A percentile compares a stretch with the other conserved stretches of the same genome.
Evolutionary conservation across 1,284 basidiomycete genomes (phyloP).

Genomic region (Ganoderma meredithae): DNA sequence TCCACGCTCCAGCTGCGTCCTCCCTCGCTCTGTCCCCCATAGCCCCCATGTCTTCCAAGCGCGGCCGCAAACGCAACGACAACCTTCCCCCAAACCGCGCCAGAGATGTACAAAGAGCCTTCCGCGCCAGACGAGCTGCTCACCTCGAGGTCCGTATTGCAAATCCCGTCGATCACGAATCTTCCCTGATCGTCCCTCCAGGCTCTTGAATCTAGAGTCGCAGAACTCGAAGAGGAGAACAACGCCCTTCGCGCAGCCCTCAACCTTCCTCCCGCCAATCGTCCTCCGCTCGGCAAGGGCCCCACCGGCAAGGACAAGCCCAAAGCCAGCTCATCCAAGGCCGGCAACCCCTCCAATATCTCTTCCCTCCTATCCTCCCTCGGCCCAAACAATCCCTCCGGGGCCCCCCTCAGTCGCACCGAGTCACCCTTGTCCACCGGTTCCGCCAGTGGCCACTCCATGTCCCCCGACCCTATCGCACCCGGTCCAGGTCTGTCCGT

Average conservation of each 20-base stretch:
- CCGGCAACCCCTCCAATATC: conserved; percentile 35
- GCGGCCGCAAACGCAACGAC: conserved; percentile 92
- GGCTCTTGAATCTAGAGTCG: conserved; percentile 84
- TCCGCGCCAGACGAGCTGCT: conserved; percentile 88
- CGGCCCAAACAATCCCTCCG: conserved; percentile 25
- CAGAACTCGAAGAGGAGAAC: conserved; percentile 89
- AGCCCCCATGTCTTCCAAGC: conserved; percentile 76
- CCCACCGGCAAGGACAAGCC: conserved; percentile 86
- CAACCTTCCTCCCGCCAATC: conserved; percentile 76
- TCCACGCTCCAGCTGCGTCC: conserved; percentile 27
- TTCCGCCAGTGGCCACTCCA: conserved; percentile 45
- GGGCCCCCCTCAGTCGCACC: conserved; percentile 36
- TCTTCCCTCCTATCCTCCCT: conserved; percentile 29
- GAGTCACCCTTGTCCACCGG: conserved; percentile 44
- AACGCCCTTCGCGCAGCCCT: conserved; percentile 77
- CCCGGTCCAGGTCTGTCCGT: conserved; percentile 48
- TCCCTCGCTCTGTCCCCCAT: conserved; percentile 33
- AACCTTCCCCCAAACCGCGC: conserved; percentile 92
- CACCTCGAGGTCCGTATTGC: conserved; percentile 75
- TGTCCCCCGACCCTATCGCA: conserved; percentile 42
- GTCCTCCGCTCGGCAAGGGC: conserved; percentile 77
- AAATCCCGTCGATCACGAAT: conserved; percentile 27
- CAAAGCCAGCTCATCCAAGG: conserved; percentile 45
- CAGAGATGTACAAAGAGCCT: conserved; percentile 91
- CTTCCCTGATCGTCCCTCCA: conserved; percentile 42